Percentiles rank a stretch among this genome's conserved stretches.
Conservation (phyloP, 140 eudicot genomes). For the Oenanthe javanica region DNA sequence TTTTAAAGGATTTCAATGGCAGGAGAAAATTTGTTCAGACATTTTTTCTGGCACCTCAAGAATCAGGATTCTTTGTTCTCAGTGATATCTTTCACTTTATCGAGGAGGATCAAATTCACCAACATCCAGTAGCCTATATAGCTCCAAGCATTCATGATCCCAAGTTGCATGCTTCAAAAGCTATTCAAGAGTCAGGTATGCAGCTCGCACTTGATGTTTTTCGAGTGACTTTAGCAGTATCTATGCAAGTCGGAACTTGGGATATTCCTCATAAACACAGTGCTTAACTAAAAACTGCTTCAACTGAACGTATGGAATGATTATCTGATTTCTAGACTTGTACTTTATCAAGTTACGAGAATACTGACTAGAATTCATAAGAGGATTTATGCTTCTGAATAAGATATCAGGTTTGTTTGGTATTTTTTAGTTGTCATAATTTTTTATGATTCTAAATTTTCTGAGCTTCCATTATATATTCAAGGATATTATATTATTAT, state of each 20-base stretch:
- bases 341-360: not conserved
- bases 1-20: constrained; percentile 41
- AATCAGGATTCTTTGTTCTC: constrained; percentile 76
- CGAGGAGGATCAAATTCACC: constrained; percentile 68
- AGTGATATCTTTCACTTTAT: constrained; percentile 83
- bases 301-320: not conserved
- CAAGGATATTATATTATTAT: not conserved
- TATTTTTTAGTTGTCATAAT: not conserved
- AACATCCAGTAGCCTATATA: constrained; percentile 58
- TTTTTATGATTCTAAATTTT: not conserved
- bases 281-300: not conserved
- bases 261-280: too few relatives aligned
- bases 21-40: constrained; percentile 85
- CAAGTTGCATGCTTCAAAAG: constrained; percentile 43
- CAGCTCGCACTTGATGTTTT: not conserved
- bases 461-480: not conserved
- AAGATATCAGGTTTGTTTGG: not conserved
- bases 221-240: not conserved
- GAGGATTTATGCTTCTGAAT: not conserved
- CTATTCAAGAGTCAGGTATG: constrained; percentile 64
- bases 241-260: not conserved
- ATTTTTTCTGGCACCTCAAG: constrained; percentile 94
- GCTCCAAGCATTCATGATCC: constrained; percentile 53
- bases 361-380: not conserved
- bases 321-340: not conserved